Evolutionary conservation across 345 rosid species (phyloP), one percentile per base, ranked within the genome.

Genomic region (Nephelium lappaceum): DNA sequence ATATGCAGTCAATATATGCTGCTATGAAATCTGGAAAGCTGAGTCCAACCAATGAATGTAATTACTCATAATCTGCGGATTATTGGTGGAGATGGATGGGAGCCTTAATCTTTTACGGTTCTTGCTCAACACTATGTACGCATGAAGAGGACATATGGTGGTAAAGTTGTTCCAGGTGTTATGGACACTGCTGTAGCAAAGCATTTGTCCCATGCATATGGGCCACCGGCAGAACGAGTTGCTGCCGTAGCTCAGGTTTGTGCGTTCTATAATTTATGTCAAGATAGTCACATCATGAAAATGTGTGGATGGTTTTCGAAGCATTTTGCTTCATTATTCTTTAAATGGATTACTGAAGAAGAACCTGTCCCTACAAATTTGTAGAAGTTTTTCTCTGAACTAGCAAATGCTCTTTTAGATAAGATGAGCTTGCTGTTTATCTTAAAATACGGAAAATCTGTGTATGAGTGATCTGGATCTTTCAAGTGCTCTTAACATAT

Each of bases 141-240:
- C 69, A 91, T 93, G 98, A 95, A 95, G 84, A 90, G 85, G 87
- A 67, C 93, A 31, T 63, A 85, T 65, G 95, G 91, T 71, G 90
- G 93, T 51, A 88, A 92, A 88, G 84, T 88, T 82, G 97, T 95
- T 79, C 99, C 97, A 63, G 98, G 91, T 63, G 86, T 80, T 63
- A 93, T 95, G 98, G 99, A 95, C 85, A 91, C 96, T 76, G 86
- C 93, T 74, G 84, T 84, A 41, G 97, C 99, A 2, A 95, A 91
- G 89, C 98, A 95, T 85, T 85, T 95, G 82, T 95, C 98, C 64
- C 97, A 84, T 86, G 93, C 99, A 38, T 96, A 96, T 86, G 99
- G 98, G 76, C 90, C 88, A 64, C 70, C 85, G 81, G 98, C 97
- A 51, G 97, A 87, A 77, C 88, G 86, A 68, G 97, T 96, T 6